phyloP scores from a whole-genome alignment of 2,329 filamentous ascomycete genomes.

The Botrytis byssoidea region DNA sequence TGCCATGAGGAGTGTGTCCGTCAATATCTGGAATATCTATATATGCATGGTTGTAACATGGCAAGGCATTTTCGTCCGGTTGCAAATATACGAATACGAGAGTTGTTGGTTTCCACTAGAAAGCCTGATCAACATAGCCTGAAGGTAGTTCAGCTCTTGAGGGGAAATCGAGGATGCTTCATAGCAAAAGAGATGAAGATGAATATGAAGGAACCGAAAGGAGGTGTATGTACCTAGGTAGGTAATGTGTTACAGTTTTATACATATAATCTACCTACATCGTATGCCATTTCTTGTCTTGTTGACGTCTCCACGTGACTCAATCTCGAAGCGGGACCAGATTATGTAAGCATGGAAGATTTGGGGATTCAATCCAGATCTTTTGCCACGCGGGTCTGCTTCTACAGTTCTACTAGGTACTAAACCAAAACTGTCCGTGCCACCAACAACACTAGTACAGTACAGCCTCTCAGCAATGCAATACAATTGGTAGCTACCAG shows the following conservation, averaged over 20 bases:
- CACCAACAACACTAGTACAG: background rate
- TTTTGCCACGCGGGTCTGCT: background rate
- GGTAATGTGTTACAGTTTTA: no score
- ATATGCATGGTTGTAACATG: background rate
- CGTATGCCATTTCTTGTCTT: no score
- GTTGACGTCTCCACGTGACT: background rate
- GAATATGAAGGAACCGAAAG: no score
- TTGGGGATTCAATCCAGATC: background rate
- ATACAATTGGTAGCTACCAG: background rate
- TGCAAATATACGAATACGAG: conserved; percentile 5
- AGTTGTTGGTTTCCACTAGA: conserved; percentile 8
- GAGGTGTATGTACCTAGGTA: no score
- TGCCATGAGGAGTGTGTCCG: no score
- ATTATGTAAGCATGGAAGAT: background rate
- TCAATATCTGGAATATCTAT: background rate
- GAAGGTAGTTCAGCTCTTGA: background rate
- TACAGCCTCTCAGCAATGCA: background rate
- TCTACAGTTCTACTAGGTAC: no score
- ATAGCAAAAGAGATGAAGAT: background rate
- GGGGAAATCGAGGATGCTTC: background rate
- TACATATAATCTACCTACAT: background rate
- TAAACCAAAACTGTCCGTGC: background rate
- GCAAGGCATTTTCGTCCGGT: background rate
- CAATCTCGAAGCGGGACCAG: accelerated
- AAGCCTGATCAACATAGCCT: background rate